A percentile compares a stretch with the other conserved stretches of the same genome.
Evolutionary conservation across 2,329 filamentous ascomycete genomes (phyloP).

Genomic region (Fusarium haematococcum): DNA sequence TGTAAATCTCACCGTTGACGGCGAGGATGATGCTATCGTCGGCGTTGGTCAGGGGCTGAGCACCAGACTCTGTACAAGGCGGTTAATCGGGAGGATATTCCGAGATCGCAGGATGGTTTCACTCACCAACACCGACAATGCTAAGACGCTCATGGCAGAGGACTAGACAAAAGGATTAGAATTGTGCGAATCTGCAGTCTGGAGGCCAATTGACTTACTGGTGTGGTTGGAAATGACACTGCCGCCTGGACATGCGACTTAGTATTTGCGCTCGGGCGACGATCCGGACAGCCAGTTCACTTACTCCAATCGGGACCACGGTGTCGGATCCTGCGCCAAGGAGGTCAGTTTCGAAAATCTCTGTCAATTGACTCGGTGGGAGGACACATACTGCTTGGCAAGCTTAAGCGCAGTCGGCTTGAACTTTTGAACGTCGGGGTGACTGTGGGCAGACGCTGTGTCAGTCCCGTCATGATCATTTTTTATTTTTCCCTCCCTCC

Average conservation of each 20-base stretch:
- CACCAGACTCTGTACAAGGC: conserved; percentile 79
- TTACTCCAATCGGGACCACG: conserved; percentile 98
- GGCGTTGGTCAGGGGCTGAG: conserved; percentile 93
- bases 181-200: not conserved
- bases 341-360: conserved; percentile 25
- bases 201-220: conserved; percentile 68
- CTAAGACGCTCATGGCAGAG: conserved; percentile 97
- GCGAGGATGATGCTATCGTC: conserved; percentile 90
- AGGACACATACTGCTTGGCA: conserved; percentile 82
- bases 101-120: conserved; percentile 10
- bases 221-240: conserved; percentile 91
- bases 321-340: conserved; percentile 80
- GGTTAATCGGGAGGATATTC: conserved; percentile 33
- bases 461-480: conserved; percentile 41
- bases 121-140: conserved; percentile 94
- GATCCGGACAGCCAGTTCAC: conserved; percentile 51
- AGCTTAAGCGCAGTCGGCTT: conserved; percentile 94
- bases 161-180: conserved; percentile 65
- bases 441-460: conserved; percentile 58
- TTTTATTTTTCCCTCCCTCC: conserved; percentile 29
- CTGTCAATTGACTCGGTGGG: not conserved
- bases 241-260: conserved; percentile 71
- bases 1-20: conserved; percentile 99
- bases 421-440: conserved; percentile 95
- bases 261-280: conserved; percentile 41